Evolutionary conservation across 2,329 filamentous ascomycete species (phyloP), one percentile per base, ranked within the genome.

Genomic region (Fusarium heterosporum): DNA sequence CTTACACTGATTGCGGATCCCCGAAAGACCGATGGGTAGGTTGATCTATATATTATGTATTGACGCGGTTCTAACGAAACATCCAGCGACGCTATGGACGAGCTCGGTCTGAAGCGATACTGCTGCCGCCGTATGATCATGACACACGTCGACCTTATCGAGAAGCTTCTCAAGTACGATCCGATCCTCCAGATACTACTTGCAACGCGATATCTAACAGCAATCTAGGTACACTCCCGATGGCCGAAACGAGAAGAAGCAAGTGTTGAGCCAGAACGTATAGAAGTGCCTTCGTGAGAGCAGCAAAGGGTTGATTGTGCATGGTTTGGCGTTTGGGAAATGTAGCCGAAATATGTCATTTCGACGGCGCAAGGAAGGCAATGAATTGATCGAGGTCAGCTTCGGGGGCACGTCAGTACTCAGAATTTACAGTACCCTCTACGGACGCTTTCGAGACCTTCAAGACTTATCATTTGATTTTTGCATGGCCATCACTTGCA

Each of bases 71-170:
- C 76, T 80, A 59, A 81, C 66, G 25, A 45, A 5, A 26, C 30
- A 32, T 19, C 8, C 19, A 97, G 96, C 76, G 93, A 97, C 78
- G 96, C 95, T 40, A 97, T 99, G 91, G 94, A 98, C 80, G 87
- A 93, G 77, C 89, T 99, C 52, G 93, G 93, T 56, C 91, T 96
- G 76, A 95, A 93, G 81, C 89, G 96, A 73, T 99, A 99, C 84
- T 99, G 96, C 87, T 99, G 96, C 84, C 92, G 96, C 73, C 91
- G 96, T 76, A 99, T 99, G 96, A 89, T 99, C 80, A 97, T 99
- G 92, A 99, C 96, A 61, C 96, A 99, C 81, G 96, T 99, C 74
- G 96, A 99, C 79, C 85, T 99, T 65, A 97, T 99, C 73, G 96
- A 99, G 85, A 99, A 99, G 83, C 88, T 99, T 49, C 88, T 99